A percentile compares a stretch with the other conserved stretches of the same genome.
Evolutionary conservation across 73 alveolate genomes (phyloP).

Genomic region (Symbiodinium natans): DNA sequence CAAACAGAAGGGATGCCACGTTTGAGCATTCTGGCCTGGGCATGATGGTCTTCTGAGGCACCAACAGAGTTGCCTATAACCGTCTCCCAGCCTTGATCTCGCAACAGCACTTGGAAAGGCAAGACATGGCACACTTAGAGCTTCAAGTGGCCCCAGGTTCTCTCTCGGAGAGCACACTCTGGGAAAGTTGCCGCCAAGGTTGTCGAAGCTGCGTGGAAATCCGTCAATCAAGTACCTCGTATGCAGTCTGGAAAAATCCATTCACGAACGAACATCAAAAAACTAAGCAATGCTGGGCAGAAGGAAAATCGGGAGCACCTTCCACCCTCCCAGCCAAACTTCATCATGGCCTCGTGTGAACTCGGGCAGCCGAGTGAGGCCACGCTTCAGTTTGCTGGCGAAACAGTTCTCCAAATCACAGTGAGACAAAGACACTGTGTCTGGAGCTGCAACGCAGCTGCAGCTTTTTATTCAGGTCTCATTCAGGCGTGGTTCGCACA

Average conservation of each 20-base stretch:
- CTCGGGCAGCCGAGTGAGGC: background rate
- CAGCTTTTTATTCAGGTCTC: too few species aligned
- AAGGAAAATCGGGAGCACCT: background rate
- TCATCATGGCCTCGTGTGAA: slow-evolving; percentile 89
- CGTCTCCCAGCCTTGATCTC: slow-evolving; percentile 37
- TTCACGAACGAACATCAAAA: background rate
- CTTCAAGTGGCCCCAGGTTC: too few species aligned
- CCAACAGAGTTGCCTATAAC: slow-evolving; percentile 64
- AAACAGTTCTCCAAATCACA: background rate
- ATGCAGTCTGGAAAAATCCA: too few species aligned
- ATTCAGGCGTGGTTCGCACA: too few species aligned
- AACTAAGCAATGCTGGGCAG: background rate
- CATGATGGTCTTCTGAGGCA: too few species aligned
- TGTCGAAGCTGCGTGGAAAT: slow-evolving; percentile 96
- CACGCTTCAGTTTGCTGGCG: background rate
- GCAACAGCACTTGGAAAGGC: too few species aligned
- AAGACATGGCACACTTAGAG: too few species aligned
- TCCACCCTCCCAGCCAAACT: slow-evolving; percentile 95
- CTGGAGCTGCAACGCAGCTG: too few species aligned
- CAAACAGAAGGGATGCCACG: too few species aligned
- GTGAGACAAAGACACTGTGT: too few species aligned
- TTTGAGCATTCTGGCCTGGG: too few species aligned
- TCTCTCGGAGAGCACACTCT: too few species aligned
- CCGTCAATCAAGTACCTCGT: slow-evolving; percentile 95
- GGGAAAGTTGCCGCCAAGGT: slow-evolving; percentile 84